These are phyloP conservation scores for Pelargonium cotyledonis DNA, from an alignment of 441 rosid genomes.

Conservation along the genomic window DNA sequence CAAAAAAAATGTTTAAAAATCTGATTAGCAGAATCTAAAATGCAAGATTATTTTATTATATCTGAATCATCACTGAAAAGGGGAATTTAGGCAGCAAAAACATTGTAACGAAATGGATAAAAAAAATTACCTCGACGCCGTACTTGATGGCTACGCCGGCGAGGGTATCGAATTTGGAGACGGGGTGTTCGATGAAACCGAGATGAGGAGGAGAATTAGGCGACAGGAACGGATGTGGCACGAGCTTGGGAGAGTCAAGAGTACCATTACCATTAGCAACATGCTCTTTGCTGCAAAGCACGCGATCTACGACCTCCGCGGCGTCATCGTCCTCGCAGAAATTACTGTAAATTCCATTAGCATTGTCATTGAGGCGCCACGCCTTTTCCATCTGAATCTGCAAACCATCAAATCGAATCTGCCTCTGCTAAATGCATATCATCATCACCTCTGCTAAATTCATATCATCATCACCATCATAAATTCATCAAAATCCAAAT, in stretches of 20 bases:
- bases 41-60: too few species aligned
- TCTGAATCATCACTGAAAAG: neutral
- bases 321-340: neutral
- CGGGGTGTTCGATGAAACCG: conserved; percentile 26
- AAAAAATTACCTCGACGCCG: conserved; percentile 32
- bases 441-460: neutral
- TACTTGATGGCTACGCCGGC: conserved; percentile 42
- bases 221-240: neutral
- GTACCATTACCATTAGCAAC: conserved; percentile 11
- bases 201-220: conserved; percentile 6
- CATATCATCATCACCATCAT: neutral
- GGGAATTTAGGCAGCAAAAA: neutral
- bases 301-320: conserved; percentile 3
- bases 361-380: conserved; percentile 6
- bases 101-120: neutral
- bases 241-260: conserved; percentile 4
- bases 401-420: neutral
- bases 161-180: conserved; percentile 36
- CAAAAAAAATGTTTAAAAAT: neutral
- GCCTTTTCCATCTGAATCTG: neutral
- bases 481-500: neutral
- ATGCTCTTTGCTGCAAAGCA: neutral
- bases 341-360: neutral
- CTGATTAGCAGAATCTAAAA: neutral
- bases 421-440: too few species aligned